phyloP scores from a whole-genome alignment of 805 yeast species.

The Schizosaccharomyces osmophilus region DNA sequence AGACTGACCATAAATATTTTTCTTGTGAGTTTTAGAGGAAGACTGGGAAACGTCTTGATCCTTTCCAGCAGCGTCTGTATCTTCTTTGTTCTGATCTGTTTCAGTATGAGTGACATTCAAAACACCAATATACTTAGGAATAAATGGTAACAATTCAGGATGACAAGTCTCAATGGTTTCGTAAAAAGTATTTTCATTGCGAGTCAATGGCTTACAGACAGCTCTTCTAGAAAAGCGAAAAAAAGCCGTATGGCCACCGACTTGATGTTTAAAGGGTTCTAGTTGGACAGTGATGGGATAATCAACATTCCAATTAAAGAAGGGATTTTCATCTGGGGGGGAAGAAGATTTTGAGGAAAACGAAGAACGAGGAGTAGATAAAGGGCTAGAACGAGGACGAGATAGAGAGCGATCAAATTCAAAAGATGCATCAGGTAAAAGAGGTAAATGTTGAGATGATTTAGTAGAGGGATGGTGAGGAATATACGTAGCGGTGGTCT shows the following conservation, averaged over 20 bases:
- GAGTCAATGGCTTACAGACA: slow-evolving; percentile 78
- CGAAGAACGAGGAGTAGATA: neutral
- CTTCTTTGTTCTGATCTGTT: slow-evolving; percentile 11
- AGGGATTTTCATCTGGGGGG: neutral
- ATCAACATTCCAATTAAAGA: neutral
- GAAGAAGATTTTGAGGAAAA: neutral
- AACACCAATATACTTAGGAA: slow-evolving; percentile 91
- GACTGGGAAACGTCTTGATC: slow-evolving; percentile 1
- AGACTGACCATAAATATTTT: neutral
- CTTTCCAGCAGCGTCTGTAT: slow-evolving; percentile 4
- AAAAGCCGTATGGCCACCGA: slow-evolving; percentile 95
- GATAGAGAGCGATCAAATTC: neutral
- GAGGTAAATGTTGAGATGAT: neutral
- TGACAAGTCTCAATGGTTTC: slow-evolving; percentile 64
- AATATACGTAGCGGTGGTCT: neutral
- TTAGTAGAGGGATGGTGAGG: neutral
- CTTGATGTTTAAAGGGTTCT: slow-evolving; percentile 67
- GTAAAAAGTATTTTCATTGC: slow-evolving; percentile 76
- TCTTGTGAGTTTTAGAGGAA: neutral
- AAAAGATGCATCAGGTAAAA: neutral
- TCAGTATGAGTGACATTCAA: slow-evolving; percentile 60
- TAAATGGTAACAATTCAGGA: slow-evolving; percentile 49
- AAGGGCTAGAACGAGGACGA: neutral
- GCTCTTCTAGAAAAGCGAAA: slow-evolving; percentile 78
- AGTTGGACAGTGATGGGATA: slow-evolving; percentile 13